Base-by-base conservation (phyloP, 345 rosid species). In the Diplotaxis tenuifolia region DNA sequence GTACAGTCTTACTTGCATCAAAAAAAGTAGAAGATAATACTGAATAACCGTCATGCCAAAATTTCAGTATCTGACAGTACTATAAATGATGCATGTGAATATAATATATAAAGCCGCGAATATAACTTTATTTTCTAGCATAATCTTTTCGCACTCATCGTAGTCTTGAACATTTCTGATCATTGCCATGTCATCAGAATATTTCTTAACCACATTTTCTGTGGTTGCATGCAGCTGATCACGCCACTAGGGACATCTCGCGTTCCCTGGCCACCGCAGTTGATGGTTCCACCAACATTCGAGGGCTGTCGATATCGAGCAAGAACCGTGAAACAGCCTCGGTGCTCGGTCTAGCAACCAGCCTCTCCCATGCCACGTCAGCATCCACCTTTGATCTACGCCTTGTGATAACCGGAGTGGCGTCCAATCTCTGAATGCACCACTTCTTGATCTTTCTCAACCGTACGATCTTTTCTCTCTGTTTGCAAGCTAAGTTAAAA, bases 341-440 rank as follows among this genome's bases (percentile, higher is more conserved):
- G 0, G 78, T 69, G 62, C 86, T 83, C 0, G 90, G 94, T 34
- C 82, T 81, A 10, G 81, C 81, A 65, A 86, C 90, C n/a, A 78
- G 76, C 79, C 61, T 82, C 29, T 80, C 78, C 96, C 94, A 88
- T 11, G 84, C 82, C 54, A 81, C 77, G 15, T 88, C 71, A 53
- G 78, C 88, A 73, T 67, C 87, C 0, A 62, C 76, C 6, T 83
- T 85, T 36, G 73, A 68, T 52, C 87, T 81, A 0, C 54, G 49
- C 31, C 82, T 83, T 0, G 20, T 36, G 67, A 91, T 83, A 50
- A 82, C 92, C n/a, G 87, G 78, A 0, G 92, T 87, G 4, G 89
- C 94, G 54, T 91, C 89, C 21, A 91, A 55, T 65, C 85, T 70
- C 53, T 84, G 89, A 15, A 88, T 79, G 52, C 78, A 74, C 97